A percentile compares a stretch with the other conserved stretches of the same genome.
phyloP scores from a whole-genome alignment of 306 rosid species.

The Potentilla sterilis region DNA sequence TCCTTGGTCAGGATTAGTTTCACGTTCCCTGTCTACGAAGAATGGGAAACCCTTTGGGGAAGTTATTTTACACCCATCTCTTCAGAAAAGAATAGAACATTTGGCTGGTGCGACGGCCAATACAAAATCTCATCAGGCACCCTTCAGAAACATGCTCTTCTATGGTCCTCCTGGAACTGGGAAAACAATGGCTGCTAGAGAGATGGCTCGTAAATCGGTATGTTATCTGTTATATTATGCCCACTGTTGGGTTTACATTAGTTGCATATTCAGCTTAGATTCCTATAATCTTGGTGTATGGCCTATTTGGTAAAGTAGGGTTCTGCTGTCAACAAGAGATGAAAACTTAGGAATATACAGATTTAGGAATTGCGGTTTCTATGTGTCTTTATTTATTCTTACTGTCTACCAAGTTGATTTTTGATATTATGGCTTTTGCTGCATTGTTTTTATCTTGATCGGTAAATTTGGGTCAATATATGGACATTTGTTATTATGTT shows the following conservation, averaged over 20 bases:
- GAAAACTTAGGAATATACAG: neutral
- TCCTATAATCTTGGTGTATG: neutral
- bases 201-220: conserved; percentile 93
- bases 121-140: conserved; percentile 96
- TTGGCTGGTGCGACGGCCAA: conserved; percentile 87
- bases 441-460: neutral
- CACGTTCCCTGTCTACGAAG: conserved; percentile 52
- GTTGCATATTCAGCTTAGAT: neutral
- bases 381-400: neutral
- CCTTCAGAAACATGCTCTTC: conserved; percentile 93
- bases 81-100: conserved; percentile 79
- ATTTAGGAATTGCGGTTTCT: neutral
- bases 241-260: neutral
- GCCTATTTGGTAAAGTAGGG: neutral
- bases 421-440: neutral
- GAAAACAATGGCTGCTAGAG: conserved; percentile 98
- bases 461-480: neutral
- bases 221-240: conserved; percentile 25
- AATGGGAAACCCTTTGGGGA: conserved; percentile 79
- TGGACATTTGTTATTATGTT: neutral
- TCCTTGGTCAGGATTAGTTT: conserved; percentile 85
- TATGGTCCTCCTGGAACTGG: conserved; percentile 99
- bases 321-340: neutral
- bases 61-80: conserved; percentile 85
- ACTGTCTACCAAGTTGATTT: neutral